Conservation (phyloP, 306 rosid species). For the Senna siamea region DNA sequence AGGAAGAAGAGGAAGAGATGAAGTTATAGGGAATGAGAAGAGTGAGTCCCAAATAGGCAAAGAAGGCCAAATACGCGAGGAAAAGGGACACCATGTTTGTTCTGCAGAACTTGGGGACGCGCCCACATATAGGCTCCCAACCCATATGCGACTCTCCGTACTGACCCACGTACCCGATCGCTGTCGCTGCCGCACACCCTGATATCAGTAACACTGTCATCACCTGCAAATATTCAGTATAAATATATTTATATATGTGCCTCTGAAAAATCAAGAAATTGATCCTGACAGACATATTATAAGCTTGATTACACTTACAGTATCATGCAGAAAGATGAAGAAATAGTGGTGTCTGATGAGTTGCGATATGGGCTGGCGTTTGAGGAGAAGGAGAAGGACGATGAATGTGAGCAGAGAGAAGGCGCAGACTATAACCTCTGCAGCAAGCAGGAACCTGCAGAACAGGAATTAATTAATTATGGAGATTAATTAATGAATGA, state of each 20-base stretch:
- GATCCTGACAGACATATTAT: too few species aligned
- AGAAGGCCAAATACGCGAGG: constrained; percentile 62
- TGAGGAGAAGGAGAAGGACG: constrained; percentile 27
- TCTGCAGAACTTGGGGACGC: constrained; percentile 63
- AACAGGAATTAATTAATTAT: too few species aligned
- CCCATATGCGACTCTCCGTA: constrained; percentile 58
- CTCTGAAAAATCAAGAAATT: too few species aligned
- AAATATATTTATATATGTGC: too few species aligned
- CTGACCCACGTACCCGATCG: constrained; percentile 63
- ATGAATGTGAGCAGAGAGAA: constrained; percentile 47
- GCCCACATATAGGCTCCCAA: constrained; percentile 57
- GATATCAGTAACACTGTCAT: constrained; percentile 57
- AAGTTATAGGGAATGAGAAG: constrained; percentile 44
- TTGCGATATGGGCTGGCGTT: constrained; percentile 26
- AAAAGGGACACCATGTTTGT: constrained; percentile 39
- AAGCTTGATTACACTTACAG: too few species aligned
- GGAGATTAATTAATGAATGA: too few species aligned
- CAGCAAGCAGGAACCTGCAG: constrained; percentile 66
- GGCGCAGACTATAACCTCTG: constrained; percentile 51
- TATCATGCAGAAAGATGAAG: constrained; percentile 54
- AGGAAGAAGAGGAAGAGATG: not conserved
- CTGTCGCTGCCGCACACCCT: constrained; percentile 73
- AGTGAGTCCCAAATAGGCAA: constrained; percentile 56
- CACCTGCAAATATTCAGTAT: constrained; percentile 49
- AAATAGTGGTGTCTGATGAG: constrained; percentile 35